Evolutionary conservation across 495 filamentous ascomycete species (phyloP), one percentile per base, ranked within the genome.

Genomic region (Aspergillus coremiiformis): DNA sequence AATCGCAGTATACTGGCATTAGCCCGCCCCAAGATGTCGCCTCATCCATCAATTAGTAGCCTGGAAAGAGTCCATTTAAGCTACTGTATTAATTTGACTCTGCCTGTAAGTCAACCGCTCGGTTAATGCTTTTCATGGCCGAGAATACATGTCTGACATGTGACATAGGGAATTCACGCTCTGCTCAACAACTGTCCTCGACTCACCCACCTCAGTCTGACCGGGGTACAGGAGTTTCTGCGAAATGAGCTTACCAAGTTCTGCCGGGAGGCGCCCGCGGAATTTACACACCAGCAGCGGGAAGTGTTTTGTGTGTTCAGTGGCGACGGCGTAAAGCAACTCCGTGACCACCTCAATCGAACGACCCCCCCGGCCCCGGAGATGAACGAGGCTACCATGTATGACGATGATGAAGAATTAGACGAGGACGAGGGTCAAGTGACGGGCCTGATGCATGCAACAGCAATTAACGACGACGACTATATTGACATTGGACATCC

Each of bases 241-340:
- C 78, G 83, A 17, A 78, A 85, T 29, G 89, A 95, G 48, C 77
- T 96, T 2, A 85, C 86, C 26, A 66, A 67, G 4, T 96, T 87
- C 66, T 97, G 92, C 67, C 83, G 94, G 27, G 84, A 86, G 57
- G 89, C 94, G 0, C 94, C 93, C 35, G 68, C 77, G 49, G 94
- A 96, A 69, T 99, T 99, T 63, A 97, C 90, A 27, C 84, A 92
- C 6, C 90, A 96, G 60, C 93, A 99, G 64, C 84, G 93, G 49
- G 83, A 87, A 8, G 89, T 97, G 19, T 99, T 94, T 66, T 99
- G 94, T 65, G 94, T 99, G 37, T 99, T 97, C 68, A 95, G 90
- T 15, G 93, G 94, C 9, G 73, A 80, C 30, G 91, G 90, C 19
- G 94, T 99, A 23, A 74, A 73, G 27, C 76, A 78, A 43, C 79